Percentiles rank a stretch among this genome's conserved stretches.
These are phyloP conservation scores for Venturia asperata DNA, from an alignment of 2,329 filamentous ascomycete genomes.

Conservation along the genomic window DNA sequence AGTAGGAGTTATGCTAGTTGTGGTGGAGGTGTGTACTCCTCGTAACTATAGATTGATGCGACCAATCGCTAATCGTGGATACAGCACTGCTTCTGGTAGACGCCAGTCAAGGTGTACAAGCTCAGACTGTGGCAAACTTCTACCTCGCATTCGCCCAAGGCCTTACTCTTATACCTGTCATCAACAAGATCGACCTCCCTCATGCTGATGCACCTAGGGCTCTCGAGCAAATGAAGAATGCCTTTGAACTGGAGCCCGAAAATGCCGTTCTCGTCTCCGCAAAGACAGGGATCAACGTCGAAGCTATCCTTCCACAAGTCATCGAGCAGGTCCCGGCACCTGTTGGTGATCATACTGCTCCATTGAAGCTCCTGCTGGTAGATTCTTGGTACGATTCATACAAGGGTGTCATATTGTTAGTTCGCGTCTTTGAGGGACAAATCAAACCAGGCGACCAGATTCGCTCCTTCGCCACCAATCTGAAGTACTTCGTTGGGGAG, in stretches of 20 bases:
- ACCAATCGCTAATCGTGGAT: neutral
- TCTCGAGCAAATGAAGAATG: constrained; percentile 74
- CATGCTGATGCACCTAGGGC: constrained; percentile 82
- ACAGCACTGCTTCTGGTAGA: constrained; percentile 83
- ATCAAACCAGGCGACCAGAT: constrained; percentile 77
- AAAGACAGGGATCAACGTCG: constrained; percentile 87
- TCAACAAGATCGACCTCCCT: constrained; percentile 94
- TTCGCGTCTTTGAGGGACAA: constrained; percentile 83
- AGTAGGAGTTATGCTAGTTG: constrained; percentile 94
- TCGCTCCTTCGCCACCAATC: constrained; percentile 78
- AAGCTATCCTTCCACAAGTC: constrained; percentile 73
- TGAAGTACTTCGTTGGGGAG: constrained; percentile 89
- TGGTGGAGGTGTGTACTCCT: constrained; percentile 51
- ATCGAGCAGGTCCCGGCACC: constrained; percentile 80
- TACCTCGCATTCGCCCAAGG: constrained; percentile 94
- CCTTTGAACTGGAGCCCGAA: constrained; percentile 78
- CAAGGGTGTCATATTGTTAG: constrained; percentile 83
- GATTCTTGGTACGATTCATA: constrained; percentile 99
- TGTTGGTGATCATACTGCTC: constrained; percentile 62
- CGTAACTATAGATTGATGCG: neutral
- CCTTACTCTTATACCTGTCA: constrained; percentile 75
- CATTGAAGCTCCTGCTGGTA: constrained; percentile 77
- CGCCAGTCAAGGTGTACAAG: constrained; percentile 92
- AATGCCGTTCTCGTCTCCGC: constrained; percentile 76
- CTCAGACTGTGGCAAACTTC: constrained; percentile 97